A percentile compares a stretch with the other conserved stretches of the same genome.
Evolutionary conservation across 164 flowering plant genomes (phyloP).

Genomic region (Vitis cinerea): DNA sequence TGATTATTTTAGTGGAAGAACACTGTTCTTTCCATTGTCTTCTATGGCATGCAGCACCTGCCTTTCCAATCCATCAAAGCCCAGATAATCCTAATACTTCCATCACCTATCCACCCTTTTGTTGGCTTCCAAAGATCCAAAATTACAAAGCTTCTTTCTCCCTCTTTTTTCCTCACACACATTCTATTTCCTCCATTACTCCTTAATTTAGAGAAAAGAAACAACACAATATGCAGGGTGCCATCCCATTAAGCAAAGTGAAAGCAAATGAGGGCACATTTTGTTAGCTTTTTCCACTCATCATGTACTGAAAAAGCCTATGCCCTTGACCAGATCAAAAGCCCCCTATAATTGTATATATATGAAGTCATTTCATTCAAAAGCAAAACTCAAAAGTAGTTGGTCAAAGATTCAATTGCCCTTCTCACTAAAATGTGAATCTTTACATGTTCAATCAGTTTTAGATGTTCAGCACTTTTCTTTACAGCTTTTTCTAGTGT

Average conservation of each 20-base stretch:
- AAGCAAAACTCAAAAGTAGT: neutral
- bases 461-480: neutral
- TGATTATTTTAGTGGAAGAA: no score
- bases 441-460: neutral
- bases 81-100: no score
- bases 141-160: neutral
- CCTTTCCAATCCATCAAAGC: no score
- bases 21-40: no score
- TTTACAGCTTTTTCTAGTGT: neutral
- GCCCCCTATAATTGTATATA: neutral
- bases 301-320: neutral
- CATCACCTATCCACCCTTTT: neutral
- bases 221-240: neutral
- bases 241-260: neutral
- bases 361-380: neutral
- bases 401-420: conserved; percentile 7
- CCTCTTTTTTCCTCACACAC: neutral
- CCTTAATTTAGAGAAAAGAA: conserved; percentile 2
- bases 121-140: neutral
- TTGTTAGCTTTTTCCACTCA: neutral
- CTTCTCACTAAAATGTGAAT: neutral
- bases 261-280: neutral
- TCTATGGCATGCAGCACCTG: no score
- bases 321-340: neutral
- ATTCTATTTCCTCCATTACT: neutral